These are phyloP conservation scores for Eleusine coracana DNA, from an alignment of 176 grass and related monocot genomes.

Conservation along the genomic window DNA sequence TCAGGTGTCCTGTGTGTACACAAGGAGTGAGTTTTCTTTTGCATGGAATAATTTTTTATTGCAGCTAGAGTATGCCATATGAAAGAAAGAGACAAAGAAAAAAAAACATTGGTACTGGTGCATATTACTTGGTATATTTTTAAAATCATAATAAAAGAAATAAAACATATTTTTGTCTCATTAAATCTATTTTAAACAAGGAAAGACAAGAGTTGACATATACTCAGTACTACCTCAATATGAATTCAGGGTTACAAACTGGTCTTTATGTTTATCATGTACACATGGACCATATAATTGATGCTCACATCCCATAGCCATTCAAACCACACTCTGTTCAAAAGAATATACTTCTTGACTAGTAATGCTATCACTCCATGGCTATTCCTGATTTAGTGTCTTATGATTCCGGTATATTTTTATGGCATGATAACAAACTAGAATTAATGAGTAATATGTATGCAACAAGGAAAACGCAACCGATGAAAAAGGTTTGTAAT, in stretches of 20 bases:
- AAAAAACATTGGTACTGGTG: too few relatives aligned
- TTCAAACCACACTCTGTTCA: background rate
- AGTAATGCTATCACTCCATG: background rate
- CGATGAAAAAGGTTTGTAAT: background rate
- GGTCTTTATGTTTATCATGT: background rate
- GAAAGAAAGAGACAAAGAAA: background rate
- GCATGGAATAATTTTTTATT: background rate
- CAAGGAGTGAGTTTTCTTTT: background rate
- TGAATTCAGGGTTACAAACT: background rate
- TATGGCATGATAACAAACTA: background rate
- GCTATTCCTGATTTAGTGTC: background rate
- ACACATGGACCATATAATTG: background rate
- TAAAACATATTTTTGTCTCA: too few relatives aligned
- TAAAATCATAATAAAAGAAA: too few relatives aligned
- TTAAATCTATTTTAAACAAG: too few relatives aligned
- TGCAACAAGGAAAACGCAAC: background rate
- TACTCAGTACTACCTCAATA: too few relatives aligned
- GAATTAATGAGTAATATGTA: background rate
- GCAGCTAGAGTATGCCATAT: background rate
- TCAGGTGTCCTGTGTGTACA: constrained; percentile 71
- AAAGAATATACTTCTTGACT: background rate
- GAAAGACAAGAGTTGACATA: too few relatives aligned
- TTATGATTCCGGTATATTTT: background rate
- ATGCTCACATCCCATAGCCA: background rate
- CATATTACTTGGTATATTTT: too few relatives aligned